Evolutionary conservation across 176 grass and related monocot genomes (phyloP), one percentile per base, ranked within the genome.

Genomic region (Aegilops speltoides): DNA sequence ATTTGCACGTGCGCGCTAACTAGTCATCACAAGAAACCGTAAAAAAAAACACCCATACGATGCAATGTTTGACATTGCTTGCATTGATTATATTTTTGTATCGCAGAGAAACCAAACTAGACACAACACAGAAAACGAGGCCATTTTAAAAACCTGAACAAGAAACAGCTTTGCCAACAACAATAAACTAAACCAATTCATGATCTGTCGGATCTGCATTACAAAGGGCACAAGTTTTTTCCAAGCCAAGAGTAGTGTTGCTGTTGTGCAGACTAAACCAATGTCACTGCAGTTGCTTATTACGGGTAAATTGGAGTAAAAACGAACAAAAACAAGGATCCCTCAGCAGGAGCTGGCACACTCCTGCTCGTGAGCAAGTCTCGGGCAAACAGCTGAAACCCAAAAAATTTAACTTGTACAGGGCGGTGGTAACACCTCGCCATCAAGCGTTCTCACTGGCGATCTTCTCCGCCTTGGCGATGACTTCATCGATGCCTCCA

Each of bases 401-500:
- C 40, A 41, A 94, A 92, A 94, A 94, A 91, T 81, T 59, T 68
- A 86, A 85, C 92, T 91, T 92, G 92, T 91, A 89, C 71, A 77
- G 41, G 54, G 56, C 72, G 66, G 54, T 22, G 77, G 66, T 26
- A 24, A 88, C 14, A 76, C 54, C 68, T 87, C 69, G 87, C 88
- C 85, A 97, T 65, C 87, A 80, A 87, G 92, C 88, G 23, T 84
- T 88, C 74, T 97, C 95, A 84, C 89, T 97, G 52, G 92, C 84
- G 1, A 97, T 97, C 76, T 97, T 97, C 81, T 97, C 95, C 0
- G 95, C 95, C 86, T 97, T 97, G 22, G 95, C 95, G 78, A 97
- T 94, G 88, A 94, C 95, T 91, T 97, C 95, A 24, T 97, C 92
- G 6, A 97, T 97, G 71, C 95, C 95, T 68, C 95, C 95, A 33